Base-by-base conservation (phyloP, 371 early-diverging fungal species). In the Nematocida displodere region DNA sequence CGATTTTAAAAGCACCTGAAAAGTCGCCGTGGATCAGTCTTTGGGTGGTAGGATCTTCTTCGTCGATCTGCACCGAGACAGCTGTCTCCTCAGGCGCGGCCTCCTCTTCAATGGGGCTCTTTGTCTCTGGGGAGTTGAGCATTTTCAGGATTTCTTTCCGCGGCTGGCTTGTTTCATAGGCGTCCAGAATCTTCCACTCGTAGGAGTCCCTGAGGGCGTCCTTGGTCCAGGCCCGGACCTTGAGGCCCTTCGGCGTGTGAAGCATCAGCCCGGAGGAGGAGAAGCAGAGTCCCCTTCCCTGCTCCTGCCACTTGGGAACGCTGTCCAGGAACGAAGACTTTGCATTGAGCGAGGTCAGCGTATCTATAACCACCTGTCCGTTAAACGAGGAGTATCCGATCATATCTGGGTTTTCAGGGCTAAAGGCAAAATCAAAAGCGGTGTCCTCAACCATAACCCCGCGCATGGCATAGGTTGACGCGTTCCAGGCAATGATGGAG, bases 391-490 rank as follows among this genome's bases (percentile, higher is more conserved):
- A 47, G 54, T 71, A 71, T 39, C 50, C 56, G 13, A 71, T 53
- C 59, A 58, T 61, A 33, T 71, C 75, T 34, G 75, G 75, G 31
- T 71, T 24, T 46, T 71, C 75, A n/a, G 75, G 75, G 44, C 75
- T 71, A 34, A 71, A 71, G 13, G 37, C 59, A 47, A 71, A 71
- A 54, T 71, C 75, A 49, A 71, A 71, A 13, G 34, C 62, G 4
- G 75, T 34, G 17, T 61, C 75, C 4, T 56, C 22, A 1, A 71
- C 49, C 3, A 71, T 50, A 3, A 71, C 75, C n/a, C 61, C 61
- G 47, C 75, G 17, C 50, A 59, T 59, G 28, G 40, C 39, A 11
- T 44, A 40, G n/a, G 75, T 71, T n/a, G 58, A 59, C 13, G 61
- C 61, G 56, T 71, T 44, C 75, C 75, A 71, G 5, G 75, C 75